Conservation (phyloP, 495 filamentous ascomycete genomes). For the Hypoxylon lenormandii region DNA sequence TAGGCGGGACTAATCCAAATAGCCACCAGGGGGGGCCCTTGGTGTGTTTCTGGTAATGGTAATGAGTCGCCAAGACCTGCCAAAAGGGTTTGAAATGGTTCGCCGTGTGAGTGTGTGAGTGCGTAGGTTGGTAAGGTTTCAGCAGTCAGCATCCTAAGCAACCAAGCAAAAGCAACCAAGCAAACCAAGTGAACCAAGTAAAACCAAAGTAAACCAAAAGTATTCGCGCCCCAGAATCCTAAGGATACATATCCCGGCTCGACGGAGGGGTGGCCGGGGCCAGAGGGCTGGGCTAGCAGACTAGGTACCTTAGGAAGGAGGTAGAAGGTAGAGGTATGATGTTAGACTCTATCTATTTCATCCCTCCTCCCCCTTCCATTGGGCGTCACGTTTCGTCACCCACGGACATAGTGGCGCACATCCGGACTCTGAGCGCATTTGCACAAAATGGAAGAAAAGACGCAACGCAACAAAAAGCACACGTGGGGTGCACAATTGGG, state of each 20-base stretch:
- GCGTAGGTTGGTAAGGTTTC: slow-evolving; percentile 37
- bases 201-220: too few species aligned
- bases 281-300: slow-evolving; percentile 19
- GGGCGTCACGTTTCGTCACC: slow-evolving; percentile 16
- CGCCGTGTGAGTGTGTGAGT: slow-evolving; percentile 12
- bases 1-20: slow-evolving; percentile 6
- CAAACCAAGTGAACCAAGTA: too few species aligned
- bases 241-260: slow-evolving; percentile 23
- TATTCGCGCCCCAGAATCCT: slow-evolving; percentile 31
- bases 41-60: slow-evolving; percentile 34
- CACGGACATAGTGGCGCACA: slow-evolving; percentile 41
- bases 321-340: too few species aligned
- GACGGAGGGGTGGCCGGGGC: slow-evolving; percentile 28
- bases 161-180: too few species aligned
- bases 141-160: slow-evolving; percentile 27
- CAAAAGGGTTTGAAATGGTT: slow-evolving; percentile 41
- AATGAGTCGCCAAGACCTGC: slow-evolving; percentile 51
- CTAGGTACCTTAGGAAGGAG: too few species aligned
- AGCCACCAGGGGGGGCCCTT: slow-evolving; percentile 12
- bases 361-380: slow-evolving; percentile 36
- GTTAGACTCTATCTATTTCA: slow-evolving; percentile 32
- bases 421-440: slow-evolving; percentile 43
- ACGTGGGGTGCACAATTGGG: slow-evolving; percentile 53
- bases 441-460: slow-evolving; percentile 34
- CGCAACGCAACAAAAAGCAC: slow-evolving; percentile 23